Base-by-base conservation (phyloP, 106 monocot species). In the Dioscorea alata region DNA sequence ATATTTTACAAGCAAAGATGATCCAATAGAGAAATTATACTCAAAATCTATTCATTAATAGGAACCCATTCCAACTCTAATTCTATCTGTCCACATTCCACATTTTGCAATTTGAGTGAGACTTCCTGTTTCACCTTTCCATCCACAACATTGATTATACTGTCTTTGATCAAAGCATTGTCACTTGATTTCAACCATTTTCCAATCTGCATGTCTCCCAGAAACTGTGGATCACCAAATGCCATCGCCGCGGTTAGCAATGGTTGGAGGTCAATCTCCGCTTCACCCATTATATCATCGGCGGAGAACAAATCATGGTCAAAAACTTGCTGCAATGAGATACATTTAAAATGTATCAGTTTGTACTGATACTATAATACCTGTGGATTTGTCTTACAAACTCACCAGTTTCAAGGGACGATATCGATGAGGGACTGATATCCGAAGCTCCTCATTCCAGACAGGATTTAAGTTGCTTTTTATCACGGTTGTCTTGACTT, bases 251-350 rank as follows among this genome's bases (percentile, higher is more conserved):
- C 75, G 53, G 82, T 85, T 33, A 94, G 81, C 71, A 94, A 70
- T 16, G 94, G 90, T 48, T 94, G 90, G 48, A 94, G 70, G 60
- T 94, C 94, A 0, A 94, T 67, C 69, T 94, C 94, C 2, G 87
- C 94, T 75, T 94, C 90, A 8, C 94, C 94, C 90, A 94, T 94
- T 66, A 94, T 79, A 64, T 90, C 94, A 50, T 94, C 90, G 4
- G 87, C 81, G 0, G 94, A 90, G 65, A 94, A 77, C 52, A 82
- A 68, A 62, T 94, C 94, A 8, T 90, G 83, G 76, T 94, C 94
- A 63, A 70, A 94, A 18, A 94, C 90, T 90, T 87, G 75, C 94
- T 94, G 86, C 57, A 50, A 10, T 57, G 57, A 65, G 18, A 72
- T 18, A 20, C 21, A 60, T 49, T 59, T 34, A 59, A 67, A 33